Evolutionary conservation across 768 basidiomycete species (phyloP), one percentile per base, ranked within the genome.

Genomic region (Grammothele lineata): DNA sequence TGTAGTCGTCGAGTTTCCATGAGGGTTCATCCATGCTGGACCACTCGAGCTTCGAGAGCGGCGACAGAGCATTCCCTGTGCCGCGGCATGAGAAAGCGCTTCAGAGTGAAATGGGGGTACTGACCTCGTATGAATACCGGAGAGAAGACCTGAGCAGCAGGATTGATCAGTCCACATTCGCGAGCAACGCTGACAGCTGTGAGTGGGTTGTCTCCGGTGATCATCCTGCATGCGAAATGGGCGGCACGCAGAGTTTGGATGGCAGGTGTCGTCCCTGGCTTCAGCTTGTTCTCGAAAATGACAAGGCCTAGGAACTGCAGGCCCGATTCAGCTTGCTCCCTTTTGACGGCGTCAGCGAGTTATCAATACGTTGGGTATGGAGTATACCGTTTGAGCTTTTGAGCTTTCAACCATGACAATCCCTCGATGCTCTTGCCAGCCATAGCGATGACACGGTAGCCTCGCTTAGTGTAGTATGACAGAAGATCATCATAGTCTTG

Each of bases 271-370:
- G 95, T 97, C 7, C 88, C 92, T 4, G 87, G 81, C 59, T 99
- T 99, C 50, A 99, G 71, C 68, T 95, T 89, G 70, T 99, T 99
- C 66, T 99, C 96, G 59, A 99, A 99, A 50, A 99, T 94, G 59
- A 98, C 85, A 27, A 99, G 71, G 2, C 96, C 96, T 14, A 98
- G 77, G 71, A 99, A 99, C 46, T 81, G 82, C 7, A 99, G 72
- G 22, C 80, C 82, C 2, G 83, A 88, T 61, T 99, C 96, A 14
- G 93, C 95, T 69, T 94, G 91, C 57, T 98, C 96, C 22, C n/a
- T n/a, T n/a, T 93, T 96, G 56, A 34, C 40, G 10, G n/a, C 7
- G 17, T 27, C 18, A 15, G 32, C 14, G 12, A 7, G 25, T 36
- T 15, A 12, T 17, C 10, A 33, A 44, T 7, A 30, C 7, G 14